Evolutionary conservation across 2,329 filamentous ascomycete genomes (phyloP).

Genomic region (Pseudocercospora pini-densiflorae): DNA sequence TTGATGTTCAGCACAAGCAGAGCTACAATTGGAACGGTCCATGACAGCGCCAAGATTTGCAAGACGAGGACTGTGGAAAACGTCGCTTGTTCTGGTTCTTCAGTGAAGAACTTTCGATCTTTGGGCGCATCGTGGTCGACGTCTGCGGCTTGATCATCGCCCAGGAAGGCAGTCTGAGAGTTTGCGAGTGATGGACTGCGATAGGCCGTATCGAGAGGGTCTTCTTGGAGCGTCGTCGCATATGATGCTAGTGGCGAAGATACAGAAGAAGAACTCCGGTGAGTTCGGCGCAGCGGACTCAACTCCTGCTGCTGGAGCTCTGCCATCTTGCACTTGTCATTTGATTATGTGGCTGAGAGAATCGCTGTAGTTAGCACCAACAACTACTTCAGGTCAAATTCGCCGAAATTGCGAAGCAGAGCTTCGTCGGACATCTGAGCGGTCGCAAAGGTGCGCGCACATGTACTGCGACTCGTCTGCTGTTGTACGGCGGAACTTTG

Average conservation of each 20-base stretch:
- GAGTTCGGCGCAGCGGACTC: background rate
- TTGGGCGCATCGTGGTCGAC: background rate
- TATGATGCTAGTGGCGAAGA: background rate
- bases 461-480: background rate
- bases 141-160: background rate
- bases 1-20: slow-evolving; percentile 37
- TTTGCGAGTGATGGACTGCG: background rate
- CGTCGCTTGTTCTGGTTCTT: background rate
- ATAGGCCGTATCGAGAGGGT: background rate
- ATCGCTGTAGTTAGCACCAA: background rate
- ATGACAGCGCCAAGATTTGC: slow-evolving; percentile 34
- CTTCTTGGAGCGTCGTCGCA: background rate
- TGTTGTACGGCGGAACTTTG: background rate
- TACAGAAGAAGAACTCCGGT: background rate
- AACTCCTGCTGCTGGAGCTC: background rate
- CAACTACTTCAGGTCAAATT: background rate
- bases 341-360: background rate
- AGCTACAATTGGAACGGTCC: slow-evolving; percentile 35
- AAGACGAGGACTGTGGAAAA: slow-evolving; percentile 11
- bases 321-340: background rate
- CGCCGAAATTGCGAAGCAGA: background rate
- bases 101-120: background rate
- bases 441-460: background rate
- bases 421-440: background rate
- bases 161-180: background rate